Percentiles rank a stretch among this genome's conserved stretches.
Conservation (phyloP, 345 rosid species). For the Gossypium sturtianum region DNA sequence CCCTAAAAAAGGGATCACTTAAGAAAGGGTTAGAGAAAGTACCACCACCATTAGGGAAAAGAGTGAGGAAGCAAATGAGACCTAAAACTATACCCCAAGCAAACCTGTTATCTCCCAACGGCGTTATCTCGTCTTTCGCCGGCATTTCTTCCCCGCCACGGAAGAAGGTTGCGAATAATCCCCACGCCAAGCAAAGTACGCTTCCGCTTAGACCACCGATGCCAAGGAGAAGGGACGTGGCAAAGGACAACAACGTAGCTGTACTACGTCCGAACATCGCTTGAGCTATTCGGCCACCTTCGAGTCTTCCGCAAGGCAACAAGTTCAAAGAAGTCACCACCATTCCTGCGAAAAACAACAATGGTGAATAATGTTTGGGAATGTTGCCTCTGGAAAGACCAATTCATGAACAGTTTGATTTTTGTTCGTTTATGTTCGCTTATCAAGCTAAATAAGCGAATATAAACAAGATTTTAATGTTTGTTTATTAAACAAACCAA, state of each 20-base stretch:
- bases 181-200: slow-evolving; percentile 85
- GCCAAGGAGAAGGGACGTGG: slow-evolving; percentile 71
- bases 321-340: slow-evolving; percentile 88
- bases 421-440: too few species aligned
- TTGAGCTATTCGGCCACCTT: slow-evolving; percentile 95
- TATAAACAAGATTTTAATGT: too few species aligned
- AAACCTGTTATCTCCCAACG: slow-evolving; percentile 57
- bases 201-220: slow-evolving; percentile 86
- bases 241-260: slow-evolving; percentile 59
- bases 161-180: slow-evolving; percentile 86
- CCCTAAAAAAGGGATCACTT: slow-evolving; percentile 72
- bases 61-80: slow-evolving; percentile 87
- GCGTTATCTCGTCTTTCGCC: slow-evolving; percentile 81
- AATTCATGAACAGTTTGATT: too few species aligned
- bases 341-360: slow-evolving; percentile 50
- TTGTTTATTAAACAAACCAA: too few species aligned
- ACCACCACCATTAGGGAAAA: slow-evolving; percentile 87
- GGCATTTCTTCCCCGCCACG: slow-evolving; percentile 89
- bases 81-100: slow-evolving; percentile 85
- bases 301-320: slow-evolving; percentile 89
- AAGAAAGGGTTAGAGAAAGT: slow-evolving; percentile 78
- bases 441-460: too few species aligned
- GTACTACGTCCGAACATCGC: slow-evolving; percentile 89
- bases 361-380: not conserved
- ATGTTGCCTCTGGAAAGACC: too few species aligned